phyloP scores from a whole-genome alignment of 352 stramenopile species.

The Phytophthora pisi region DNA sequence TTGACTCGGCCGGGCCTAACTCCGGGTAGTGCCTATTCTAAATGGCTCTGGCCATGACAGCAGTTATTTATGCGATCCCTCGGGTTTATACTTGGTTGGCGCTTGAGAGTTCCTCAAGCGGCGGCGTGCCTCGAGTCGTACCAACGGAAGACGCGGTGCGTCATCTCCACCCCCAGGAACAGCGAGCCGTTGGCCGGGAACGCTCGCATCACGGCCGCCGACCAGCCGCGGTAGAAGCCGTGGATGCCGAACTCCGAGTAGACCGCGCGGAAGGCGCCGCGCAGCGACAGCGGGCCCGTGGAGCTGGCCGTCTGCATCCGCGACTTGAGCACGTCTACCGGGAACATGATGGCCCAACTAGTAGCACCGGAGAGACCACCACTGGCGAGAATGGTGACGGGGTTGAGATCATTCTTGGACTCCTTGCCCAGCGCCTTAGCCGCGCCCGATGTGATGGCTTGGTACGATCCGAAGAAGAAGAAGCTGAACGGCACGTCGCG shows the following conservation, averaged over 20 bases:
- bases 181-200: conserved; percentile 90
- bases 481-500: conserved; percentile 92
- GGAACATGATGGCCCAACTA: conserved; percentile 88
- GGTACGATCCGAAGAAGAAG: conserved; percentile 90
- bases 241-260: conserved; percentile 71
- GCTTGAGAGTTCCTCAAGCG: background rate
- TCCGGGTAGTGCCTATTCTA: conserved; percentile 23
- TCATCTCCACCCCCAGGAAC: conserved; percentile 91
- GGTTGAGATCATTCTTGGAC: conserved; percentile 79
- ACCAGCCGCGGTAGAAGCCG: conserved; percentile 90
- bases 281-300: conserved; percentile 38
- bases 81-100: conserved; percentile 8
- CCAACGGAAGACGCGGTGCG: conserved; percentile 78
- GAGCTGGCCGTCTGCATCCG: conserved; percentile 71
- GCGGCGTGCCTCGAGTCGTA: conserved; percentile 40
- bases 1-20: conserved; percentile 9
- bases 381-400: conserved; percentile 70
- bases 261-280: conserved; percentile 57
- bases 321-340: conserved; percentile 86
- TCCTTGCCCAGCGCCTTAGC: conserved; percentile 51
- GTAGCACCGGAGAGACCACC: conserved; percentile 80
- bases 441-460: conserved; percentile 69
- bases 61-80: conserved; percentile 20
- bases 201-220: conserved; percentile 78
- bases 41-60: conserved; percentile 1